Conservation (phyloP, 176 grass and related monocot genomes). For the Aegilops speltoides region DNA sequence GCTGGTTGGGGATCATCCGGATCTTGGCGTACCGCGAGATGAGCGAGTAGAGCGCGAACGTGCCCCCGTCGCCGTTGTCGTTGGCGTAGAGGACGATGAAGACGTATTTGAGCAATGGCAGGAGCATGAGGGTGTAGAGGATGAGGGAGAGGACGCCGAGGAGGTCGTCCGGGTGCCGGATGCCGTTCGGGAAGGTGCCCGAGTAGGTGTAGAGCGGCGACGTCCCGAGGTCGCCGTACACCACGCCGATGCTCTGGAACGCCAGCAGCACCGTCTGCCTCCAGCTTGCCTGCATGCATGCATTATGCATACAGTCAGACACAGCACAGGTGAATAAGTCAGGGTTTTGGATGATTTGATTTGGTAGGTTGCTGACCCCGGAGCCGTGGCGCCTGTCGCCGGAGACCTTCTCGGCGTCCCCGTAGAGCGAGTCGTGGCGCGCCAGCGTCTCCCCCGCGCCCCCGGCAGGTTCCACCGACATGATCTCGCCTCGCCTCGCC, state of each 20-base stretch:
- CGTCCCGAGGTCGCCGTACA: constrained; percentile 83
- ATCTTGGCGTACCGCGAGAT: constrained; percentile 68
- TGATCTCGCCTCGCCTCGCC: constrained; percentile 10
- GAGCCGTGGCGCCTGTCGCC: constrained; percentile 27
- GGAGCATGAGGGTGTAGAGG: constrained; percentile 58
- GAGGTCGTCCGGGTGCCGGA: constrained; percentile 47
- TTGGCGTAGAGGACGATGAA: constrained; percentile 72
- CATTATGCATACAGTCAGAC: too few species aligned
- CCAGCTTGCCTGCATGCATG: constrained; percentile 42
- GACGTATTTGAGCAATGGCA: constrained; percentile 74
- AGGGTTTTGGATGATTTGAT: too few species aligned
- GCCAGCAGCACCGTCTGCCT: constrained; percentile 43
- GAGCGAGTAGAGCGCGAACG: constrained; percentile 71
- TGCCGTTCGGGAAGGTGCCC: constrained; percentile 61
- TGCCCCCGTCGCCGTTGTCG: constrained; percentile 79
- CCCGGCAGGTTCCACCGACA: constrained; percentile 8
- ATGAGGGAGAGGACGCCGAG: constrained; percentile 68
- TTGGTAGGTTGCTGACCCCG: not conserved
- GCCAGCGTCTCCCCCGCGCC: not conserved
- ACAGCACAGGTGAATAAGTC: too few species aligned
- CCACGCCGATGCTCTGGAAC: constrained; percentile 71
- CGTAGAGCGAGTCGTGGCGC: constrained; percentile 50
- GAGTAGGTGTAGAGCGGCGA: constrained; percentile 66
- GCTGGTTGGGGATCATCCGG: constrained; percentile 61
- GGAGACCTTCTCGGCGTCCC: constrained; percentile 53